A percentile compares a stretch with the other conserved stretches of the same genome.
These are phyloP conservation scores for Euphorbia corollata DNA, from an alignment of 441 rosid species.

Conservation along the genomic window DNA sequence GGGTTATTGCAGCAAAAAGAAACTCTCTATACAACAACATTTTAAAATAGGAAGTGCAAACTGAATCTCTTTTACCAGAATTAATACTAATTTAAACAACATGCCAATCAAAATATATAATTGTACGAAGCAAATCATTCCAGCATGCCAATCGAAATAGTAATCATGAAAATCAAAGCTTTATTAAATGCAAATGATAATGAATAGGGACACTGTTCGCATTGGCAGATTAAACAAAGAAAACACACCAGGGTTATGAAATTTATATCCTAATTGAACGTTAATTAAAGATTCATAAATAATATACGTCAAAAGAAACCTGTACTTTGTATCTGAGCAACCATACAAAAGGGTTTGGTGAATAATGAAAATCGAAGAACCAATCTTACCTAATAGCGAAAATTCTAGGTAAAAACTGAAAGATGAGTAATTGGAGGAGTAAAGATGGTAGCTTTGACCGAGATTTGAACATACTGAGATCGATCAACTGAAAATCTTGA, in stretches of 20 bases:
- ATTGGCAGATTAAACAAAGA: not conserved
- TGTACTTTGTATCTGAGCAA: not conserved
- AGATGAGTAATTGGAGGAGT: conserved; percentile 30
- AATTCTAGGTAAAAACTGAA: conserved; percentile 28
- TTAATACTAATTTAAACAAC: not conserved
- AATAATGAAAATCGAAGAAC: not conserved
- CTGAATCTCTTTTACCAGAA: not conserved
- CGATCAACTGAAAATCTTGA: not conserved
- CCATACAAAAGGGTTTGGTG: not conserved
- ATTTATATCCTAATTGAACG: not conserved
- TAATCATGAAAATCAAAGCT: not conserved
- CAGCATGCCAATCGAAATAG: not conserved
- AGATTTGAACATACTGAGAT: conserved; percentile 31
- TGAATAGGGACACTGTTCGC: not conserved
- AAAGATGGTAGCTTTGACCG: conserved; percentile 22
- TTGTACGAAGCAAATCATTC: no score
- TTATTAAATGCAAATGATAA: not conserved
- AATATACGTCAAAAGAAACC: not conserved
- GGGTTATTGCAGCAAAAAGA: not conserved
- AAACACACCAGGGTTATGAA: no score
- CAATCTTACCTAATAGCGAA: conserved; percentile 45
- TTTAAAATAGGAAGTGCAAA: not conserved
- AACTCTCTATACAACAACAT: not conserved
- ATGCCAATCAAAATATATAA: no score
- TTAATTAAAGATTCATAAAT: not conserved